Conservation (phyloP, 2,329 filamentous ascomycete genomes). For the Neopestalotiopsis sp. region DNA sequence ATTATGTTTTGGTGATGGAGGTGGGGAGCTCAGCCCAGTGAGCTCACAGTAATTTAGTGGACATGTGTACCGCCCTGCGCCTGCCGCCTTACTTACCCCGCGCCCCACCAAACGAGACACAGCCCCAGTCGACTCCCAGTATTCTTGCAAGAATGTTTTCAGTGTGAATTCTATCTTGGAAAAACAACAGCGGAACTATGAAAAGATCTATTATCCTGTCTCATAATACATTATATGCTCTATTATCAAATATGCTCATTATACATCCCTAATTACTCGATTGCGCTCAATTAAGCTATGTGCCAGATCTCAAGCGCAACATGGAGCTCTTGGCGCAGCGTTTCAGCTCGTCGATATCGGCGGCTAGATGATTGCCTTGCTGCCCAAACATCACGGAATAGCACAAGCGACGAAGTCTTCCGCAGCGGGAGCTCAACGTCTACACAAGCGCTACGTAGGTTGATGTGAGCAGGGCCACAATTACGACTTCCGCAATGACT, state of each 20-base stretch:
- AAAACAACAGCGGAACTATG: too few species aligned
- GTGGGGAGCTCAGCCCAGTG: background rate
- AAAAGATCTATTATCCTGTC: too few species aligned
- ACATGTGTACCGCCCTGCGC: background rate
- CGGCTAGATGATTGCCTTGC: background rate
- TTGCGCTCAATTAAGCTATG: too few species aligned
- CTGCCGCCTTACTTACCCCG: background rate
- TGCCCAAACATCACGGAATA: slow-evolving; percentile 1
- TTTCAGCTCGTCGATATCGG: too few species aligned
- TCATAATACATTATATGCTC: too few species aligned
- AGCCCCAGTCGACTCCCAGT: background rate
- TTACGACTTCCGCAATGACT: background rate
- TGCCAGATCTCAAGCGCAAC: too few species aligned
- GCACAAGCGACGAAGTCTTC: slow-evolving; percentile 1
- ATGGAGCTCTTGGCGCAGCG: too few species aligned
- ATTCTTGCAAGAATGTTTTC: too few species aligned
- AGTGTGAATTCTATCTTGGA: too few species aligned
- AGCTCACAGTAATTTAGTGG: background rate
- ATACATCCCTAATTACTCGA: too few species aligned
- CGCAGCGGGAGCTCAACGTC: background rate
- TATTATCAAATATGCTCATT: too few species aligned
- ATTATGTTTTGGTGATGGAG: background rate
- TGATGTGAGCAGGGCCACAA: background rate
- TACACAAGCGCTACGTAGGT: background rate
- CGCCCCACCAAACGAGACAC: slow-evolving; percentile 6